Percentiles rank a stretch among this genome's conserved stretches.
phyloP scores from a whole-genome alignment of 345 rosid species.

The Sonneratia caseolaris region DNA sequence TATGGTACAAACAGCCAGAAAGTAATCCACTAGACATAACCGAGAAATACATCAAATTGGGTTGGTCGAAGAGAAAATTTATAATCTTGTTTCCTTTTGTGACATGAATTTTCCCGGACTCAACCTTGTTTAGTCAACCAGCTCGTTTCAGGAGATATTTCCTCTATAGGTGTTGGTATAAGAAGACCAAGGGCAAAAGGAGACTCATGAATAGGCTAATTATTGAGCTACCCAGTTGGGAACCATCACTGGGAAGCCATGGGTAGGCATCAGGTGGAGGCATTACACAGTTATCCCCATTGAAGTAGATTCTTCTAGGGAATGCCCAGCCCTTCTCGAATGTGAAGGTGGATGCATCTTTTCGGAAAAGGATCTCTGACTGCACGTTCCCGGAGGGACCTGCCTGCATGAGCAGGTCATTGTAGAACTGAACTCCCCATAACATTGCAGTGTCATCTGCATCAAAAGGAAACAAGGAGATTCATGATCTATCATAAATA shows the following conservation, averaged over 20 bases:
- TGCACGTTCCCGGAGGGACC: slow-evolving; percentile 78
- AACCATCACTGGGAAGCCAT: slow-evolving; percentile 61
- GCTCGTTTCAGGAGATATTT: not conserved
- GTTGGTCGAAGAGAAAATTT: not conserved
- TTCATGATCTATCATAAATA: not conserved
- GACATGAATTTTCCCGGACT: not conserved
- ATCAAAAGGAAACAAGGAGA: not conserved
- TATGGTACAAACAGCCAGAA: not conserved
- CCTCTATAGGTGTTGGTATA: slow-evolving; percentile 16
- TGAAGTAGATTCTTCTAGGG: slow-evolving; percentile 81
- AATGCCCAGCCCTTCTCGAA: slow-evolving; percentile 87
- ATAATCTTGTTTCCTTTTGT: not conserved
- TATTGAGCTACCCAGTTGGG: slow-evolving; percentile 16
- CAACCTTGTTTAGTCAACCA: not conserved
- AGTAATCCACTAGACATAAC: not conserved
- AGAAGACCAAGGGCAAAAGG: slow-evolving; percentile 29
- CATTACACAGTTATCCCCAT: slow-evolving; percentile 84
- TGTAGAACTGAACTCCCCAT: slow-evolving; percentile 70
- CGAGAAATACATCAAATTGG: not conserved
- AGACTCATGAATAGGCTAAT: slow-evolving; percentile 18
- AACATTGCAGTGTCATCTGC: slow-evolving; percentile 84
- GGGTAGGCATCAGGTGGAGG: slow-evolving; percentile 83
- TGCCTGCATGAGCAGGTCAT: slow-evolving; percentile 69
- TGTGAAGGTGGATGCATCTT: slow-evolving; percentile 52
- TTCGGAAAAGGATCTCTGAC: slow-evolving; percentile 71